Evolutionary conservation across 305 asterid species (phyloP), one percentile per base, ranked within the genome.

Genomic region (Vinca major): DNA sequence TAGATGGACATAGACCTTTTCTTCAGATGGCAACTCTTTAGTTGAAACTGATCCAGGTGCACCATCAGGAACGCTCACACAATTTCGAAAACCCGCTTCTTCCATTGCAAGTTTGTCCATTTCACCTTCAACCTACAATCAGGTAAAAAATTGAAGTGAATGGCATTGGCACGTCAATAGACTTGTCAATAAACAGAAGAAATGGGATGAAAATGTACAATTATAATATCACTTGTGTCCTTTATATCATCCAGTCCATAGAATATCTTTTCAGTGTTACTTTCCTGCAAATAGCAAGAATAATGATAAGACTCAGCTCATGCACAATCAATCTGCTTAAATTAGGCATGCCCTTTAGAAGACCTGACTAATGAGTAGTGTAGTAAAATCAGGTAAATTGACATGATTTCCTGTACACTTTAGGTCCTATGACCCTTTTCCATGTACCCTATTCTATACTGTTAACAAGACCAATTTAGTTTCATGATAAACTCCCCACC

Each of bases 21-120:
- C 93, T 73, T 77, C 71, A 17, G 89, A 65, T 47, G 96, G 97
- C 80, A 92, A 56, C 36, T 70, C 83, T 80, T 88, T 90, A 56
- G 80, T 41, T 12, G 97, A 90, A 71, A 81, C 88, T 75, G 82
- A 81, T 53, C 95, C 69, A 71, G 98, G 97, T 21, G 98, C 97
- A 57, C 97, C 97, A 81, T 88, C 92, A 60, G 96, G 98, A 77
- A 93, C 96, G 67, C 98, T 90, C 73, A 88, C 98, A 70, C 97
- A 92, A 60, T 88, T 90, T 73, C 80, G 80, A 78, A 90, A 90
- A 66, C 98, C 98, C 71, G 96, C 97, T 79, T 92, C 98, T 86
- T 90, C 98, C 96, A 92, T 82, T 47, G 97, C 89, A 83, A 92
- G 97, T 83, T 92, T 92, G 83, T 92, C 96, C 83, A 92, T 90